Base-by-base conservation (phyloP, 2,329 filamentous ascomycete species). In the Alternaria brassicicola region DNA sequence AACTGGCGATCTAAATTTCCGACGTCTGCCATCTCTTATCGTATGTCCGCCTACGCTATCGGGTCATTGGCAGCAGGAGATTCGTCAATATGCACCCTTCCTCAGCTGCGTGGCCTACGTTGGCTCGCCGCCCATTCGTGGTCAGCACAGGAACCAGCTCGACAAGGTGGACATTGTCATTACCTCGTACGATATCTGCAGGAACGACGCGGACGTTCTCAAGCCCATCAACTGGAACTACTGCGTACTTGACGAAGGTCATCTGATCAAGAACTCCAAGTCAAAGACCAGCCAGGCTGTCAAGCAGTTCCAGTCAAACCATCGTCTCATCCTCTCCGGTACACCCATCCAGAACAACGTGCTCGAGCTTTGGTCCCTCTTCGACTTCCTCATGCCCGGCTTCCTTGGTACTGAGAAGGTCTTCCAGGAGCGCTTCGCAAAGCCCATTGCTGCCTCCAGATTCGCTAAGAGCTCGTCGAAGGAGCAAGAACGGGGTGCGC, bases 281-380 rank as follows among this genome's bases (percentile, higher is more conserved):
- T 93, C 96, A 2, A 99, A 99, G 81, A 95, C 96, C 60, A 96
- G 92, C 0, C 85, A 93, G 60, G 93, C 95, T 0, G 94, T 98
- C 65, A 99, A 99, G 82, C 87, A 87, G 57, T 84, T 99, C 31
- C 80, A 87, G 6, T 97, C 93, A 75, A 98, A 99, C 69, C 96
- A 99, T 74, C 90, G 95, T 19, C 85, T 99, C 47, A 99, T 99
- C 66, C 85, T 99, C 4, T 99, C 95, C 0, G 95, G 95, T 38
- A 99, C 95, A 2, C 95, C 95, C 0, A 98, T 98, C 65, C 94
- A 98, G 77, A 98, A 98, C 78, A 98, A 98, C 66, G 94, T 99
- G 2, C 80, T 99, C 47, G 94, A 99, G 75, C 83, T 99, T 4
- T 99, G 94, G 94, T 98, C 94, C 0, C 84, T 99, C 4, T 99